A percentile compares a stretch with the other conserved stretches of the same genome.
These are phyloP conservation scores for Phallus indusiatus DNA, from an alignment of 768 basidiomycete genomes.

Conservation along the genomic window DNA sequence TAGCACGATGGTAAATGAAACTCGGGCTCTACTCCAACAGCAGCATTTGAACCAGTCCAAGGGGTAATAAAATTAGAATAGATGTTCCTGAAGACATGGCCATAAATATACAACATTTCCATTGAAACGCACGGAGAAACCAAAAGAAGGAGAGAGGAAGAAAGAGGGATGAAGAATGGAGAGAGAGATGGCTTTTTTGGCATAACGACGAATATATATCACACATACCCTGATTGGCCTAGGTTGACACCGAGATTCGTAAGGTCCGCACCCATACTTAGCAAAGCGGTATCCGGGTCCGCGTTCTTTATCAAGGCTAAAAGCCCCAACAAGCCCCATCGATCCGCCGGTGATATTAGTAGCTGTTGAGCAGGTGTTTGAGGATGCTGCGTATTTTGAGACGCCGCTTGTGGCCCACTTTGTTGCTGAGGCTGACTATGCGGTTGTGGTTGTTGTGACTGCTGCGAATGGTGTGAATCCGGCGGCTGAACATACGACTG, in stretches of 20 bases:
- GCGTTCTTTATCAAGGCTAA: constrained; percentile 82
- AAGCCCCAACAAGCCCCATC: constrained; percentile 86
- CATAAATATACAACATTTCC: not conserved
- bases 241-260: constrained; percentile 90
- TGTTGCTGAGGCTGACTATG: constrained; percentile 10
- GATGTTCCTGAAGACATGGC: constrained; percentile 47
- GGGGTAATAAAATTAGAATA: constrained; percentile 94
- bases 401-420: not conserved
- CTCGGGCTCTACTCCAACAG: constrained; percentile 82
- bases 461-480: constrained; percentile 13
- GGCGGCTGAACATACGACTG: constrained; percentile 22
- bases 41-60: constrained; percentile 86
- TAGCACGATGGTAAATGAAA: constrained; percentile 89
- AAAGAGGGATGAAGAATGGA: too few relatives aligned
- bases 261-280: constrained; percentile 84
- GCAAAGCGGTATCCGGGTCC: constrained; percentile 73
- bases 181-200: too few relatives aligned
- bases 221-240: constrained; percentile 66
- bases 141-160: not conserved
- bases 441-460: too few relatives aligned
- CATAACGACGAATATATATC: not conserved
- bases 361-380: constrained; percentile 93
- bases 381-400: constrained; percentile 34
- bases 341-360: constrained; percentile 83
- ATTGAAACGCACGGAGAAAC: not conserved